Base-by-base conservation (phyloP, 176 grass and related monocot genomes). In the Carex scoparia region DNA sequence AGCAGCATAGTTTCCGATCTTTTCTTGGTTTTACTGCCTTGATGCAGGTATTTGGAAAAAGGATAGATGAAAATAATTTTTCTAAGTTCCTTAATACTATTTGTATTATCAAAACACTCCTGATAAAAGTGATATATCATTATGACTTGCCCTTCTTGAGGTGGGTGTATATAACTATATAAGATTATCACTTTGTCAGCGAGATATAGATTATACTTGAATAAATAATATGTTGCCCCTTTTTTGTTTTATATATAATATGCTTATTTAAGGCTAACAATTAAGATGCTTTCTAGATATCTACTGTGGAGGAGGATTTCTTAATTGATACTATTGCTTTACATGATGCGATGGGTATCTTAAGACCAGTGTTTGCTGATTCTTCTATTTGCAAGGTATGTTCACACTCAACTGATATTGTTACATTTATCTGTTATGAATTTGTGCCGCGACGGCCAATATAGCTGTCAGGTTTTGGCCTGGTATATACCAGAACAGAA, bases 1-100 rank as follows among this genome's bases (percentile, higher is more conserved):
- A 98, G 85, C 95, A 98, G 82, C 92, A 98, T 86, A 94, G 92
- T 84, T 61, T 98, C 74, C 89, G 91, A 16, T 98, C 95, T 51
- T 98, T 98, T 93, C 86, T 98, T 82, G 95, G 95, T 46, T 98
- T 89, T 90, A 94, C 95, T 86, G 91, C 95, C 81, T 79, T 98
- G 55, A 93, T 98, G 89, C 95, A 98, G 95, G 95, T 98, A 93
- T 55, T 78, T 32, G 10, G 10, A 3, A 56, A 77, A 78, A 57
- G 1, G 6, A 57, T 57, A 78, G 0, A 53, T 4, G 16, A 53
- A 42, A 13, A 23, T 65, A 18, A 55, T 33, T 33, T 78, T 3
- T 78, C 23, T 78, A 57, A 56, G 27, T 78, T 35, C 13, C 49
- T 55, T 7, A 2, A 30, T 19, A 55, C 31, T 76, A 55, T 31